Conservation (phyloP, 2,329 filamentous ascomycete species). For the Hypoxylon sp. region DNA sequence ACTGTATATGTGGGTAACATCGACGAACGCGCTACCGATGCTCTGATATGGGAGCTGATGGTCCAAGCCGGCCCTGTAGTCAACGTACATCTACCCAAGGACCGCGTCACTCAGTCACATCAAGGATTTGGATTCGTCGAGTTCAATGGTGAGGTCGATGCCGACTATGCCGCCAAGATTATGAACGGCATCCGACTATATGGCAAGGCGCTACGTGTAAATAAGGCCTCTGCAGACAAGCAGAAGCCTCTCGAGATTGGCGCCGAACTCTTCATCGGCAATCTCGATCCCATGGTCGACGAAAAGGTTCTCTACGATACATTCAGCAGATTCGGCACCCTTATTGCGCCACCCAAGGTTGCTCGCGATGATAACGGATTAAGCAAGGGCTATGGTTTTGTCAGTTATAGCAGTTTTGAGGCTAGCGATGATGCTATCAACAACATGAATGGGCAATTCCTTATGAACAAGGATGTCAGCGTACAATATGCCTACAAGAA, state of each 20-base stretch:
- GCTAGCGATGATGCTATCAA: conserved; percentile 91
- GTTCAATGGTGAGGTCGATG: conserved; percentile 94
- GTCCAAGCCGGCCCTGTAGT: conserved; percentile 97
- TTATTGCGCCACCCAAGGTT: conserved; percentile 89
- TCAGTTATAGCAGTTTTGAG: conserved; percentile 94
- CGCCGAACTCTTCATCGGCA: conserved; percentile 96
- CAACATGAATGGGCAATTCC: conserved; percentile 95
- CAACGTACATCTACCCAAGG: conserved; percentile 98
- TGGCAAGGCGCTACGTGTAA: conserved; percentile 95
- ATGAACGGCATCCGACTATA: conserved; percentile 97
- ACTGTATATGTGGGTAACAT: conserved; percentile 99
- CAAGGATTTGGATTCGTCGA: conserved; percentile 99
- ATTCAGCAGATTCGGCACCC: conserved; percentile 90
- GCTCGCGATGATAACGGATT: conserved; percentile 90
- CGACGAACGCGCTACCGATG: conserved; percentile 93
- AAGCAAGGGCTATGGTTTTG: conserved; percentile 96
- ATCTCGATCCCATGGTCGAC: conserved; percentile 93
- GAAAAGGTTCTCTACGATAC: conserved; percentile 96
- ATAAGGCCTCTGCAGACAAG: conserved; percentile 93
- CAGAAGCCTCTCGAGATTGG: conserved; percentile 94
- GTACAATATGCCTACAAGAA: conserved; percentile 99
- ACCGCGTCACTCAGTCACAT: conserved; percentile 95
- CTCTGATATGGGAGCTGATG: conserved; percentile 97
- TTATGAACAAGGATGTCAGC: conserved; percentile 96
- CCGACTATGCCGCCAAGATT: conserved; percentile 95